These are phyloP conservation scores for Stagonosporopsis cucurbitacearum DNA, from an alignment of 2,329 filamentous ascomycete species.

Conservation along the genomic window DNA sequence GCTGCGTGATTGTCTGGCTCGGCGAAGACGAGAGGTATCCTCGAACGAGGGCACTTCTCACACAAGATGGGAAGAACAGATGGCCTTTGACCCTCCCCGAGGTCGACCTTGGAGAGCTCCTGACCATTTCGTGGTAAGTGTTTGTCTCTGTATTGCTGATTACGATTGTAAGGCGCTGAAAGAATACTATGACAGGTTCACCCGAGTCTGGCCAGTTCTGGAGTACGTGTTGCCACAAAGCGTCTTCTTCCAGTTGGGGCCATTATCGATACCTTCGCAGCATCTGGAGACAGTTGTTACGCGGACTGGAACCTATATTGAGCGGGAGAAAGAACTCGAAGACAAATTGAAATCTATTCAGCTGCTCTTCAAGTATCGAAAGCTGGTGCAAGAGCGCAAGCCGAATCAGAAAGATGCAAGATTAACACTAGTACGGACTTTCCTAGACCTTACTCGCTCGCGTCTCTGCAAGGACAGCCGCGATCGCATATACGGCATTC, in stretches of 20 bases:
- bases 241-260: constrained; percentile 2
- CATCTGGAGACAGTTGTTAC: constrained; percentile 11
- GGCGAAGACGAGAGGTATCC: constrained; percentile 13
- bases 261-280: constrained; percentile 1
- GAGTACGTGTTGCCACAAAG: constrained; percentile 8
- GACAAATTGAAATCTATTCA: constrained; percentile 13
- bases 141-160: not conserved
- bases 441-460: constrained; percentile 12
- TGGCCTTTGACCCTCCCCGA: constrained; percentile 16
- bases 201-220: constrained; percentile 13
- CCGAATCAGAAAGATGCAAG: not conserved
- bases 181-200: not conserved
- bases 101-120: constrained; percentile 9
- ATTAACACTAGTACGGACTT: constrained; percentile 4
- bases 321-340: constrained; percentile 4
- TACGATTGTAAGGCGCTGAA: not conserved
- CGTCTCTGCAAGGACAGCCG: constrained; percentile 13
- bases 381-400: constrained; percentile 4
- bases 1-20: constrained; percentile 19
- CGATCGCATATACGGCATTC: constrained; percentile 15
- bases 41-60: constrained; percentile 9
- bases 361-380: constrained; percentile 10
- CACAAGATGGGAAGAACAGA: constrained; percentile 12
- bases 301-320: constrained; percentile 7
- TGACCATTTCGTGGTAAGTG: constrained; percentile 1